Evolutionary conservation across 2,329 filamentous ascomycete genomes (phyloP), one percentile per base, ranked within the genome.

Genomic region (Alternaria angustiovoidea): DNA sequence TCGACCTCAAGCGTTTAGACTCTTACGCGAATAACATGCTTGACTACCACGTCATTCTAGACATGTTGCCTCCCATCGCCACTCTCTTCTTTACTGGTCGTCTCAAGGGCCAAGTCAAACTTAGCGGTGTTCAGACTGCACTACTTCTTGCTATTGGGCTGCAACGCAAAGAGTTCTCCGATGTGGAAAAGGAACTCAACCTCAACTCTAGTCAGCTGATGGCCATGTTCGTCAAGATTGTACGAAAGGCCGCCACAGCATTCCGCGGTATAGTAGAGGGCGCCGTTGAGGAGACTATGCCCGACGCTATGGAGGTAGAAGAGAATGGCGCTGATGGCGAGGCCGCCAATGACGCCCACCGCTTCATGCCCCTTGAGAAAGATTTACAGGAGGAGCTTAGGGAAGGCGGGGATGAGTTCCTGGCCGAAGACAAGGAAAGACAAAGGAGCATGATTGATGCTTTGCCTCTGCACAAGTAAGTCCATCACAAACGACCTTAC

Each of bases 11-110:
- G 83, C 90, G 95, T 28, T 85, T 99, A 3, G 94, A 97, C 75
- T 94, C 91, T 43, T 99, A 99, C 72, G 92, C 95, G 16, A 96
- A 96, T 80, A 97, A 96, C 80, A 91, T 97, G 86, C 88, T 99
- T 42, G 96, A 99, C 79, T 97, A 98, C 82, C 96, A 97, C 75
- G 94, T 97, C 69, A 95, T 99, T 56, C 86, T 98, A 28, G 96
- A 99, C 76, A 87, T 99, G 73, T 85, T 99, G 57, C 95, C 95
- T 0, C 87, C 85, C 1, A 88, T 99, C 64, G 90, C 95, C 1
- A 84, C 85, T 24, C 86, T 96, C 26, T 97, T 94, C 83, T 99
- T 99, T 79, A 89, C 88, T 0, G 91, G 92, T 48, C 88, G 89
- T 9, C 83, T 98, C 18, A 88, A 85, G 70, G 79, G 81, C 36